Base-by-base conservation (phyloP, 768 basidiomycete species). In the Auricularia heimuer region DNA sequence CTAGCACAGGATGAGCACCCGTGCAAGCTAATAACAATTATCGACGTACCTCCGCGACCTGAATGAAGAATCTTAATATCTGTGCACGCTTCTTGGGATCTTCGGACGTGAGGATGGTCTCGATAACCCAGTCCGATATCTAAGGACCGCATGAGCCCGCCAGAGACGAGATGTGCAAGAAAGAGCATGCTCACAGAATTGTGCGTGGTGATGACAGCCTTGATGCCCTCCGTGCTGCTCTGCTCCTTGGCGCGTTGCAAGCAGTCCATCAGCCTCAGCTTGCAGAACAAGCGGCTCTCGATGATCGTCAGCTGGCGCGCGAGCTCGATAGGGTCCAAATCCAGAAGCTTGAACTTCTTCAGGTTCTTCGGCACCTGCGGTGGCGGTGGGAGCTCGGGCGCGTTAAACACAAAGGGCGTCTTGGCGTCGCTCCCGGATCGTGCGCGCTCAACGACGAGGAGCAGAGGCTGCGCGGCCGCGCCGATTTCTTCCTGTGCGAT, bases 61-160 rank as follows among this genome's bases (percentile, higher is more conserved):
- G 81, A 70, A 99, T 95, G 68, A 98, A 88, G 68, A 97, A 89
- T 73, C 94, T 98, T 63, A 99, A 83, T 58, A 89, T 75, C 14
- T 77, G 74, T 3, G 93, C 93, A 24, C 97, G 86, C 73, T 85
- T 87, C 69, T 88, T 87, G 3, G 90, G 86, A 70, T 95, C 93
- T 64, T 92, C 90, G 64, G 87, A 84, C 64, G 75, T 80, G 34
- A 96, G 81, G 21, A 97, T 84, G 1, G 86, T 81, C 67, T 93
- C 89, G 1, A 89, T 89, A 10, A 97, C 93, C 94, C 94, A 97
- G 69, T 89, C 85, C 4, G 94, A 93, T 72, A 96, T 90, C 94
- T 94, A 68, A 10, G 42, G 3, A 7, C 24, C 11, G 14, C 21
- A 18, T 51, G 18, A 51, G 47, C 47, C 14, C 44, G 16, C 51